A percentile compares a stretch with the other conserved stretches of the same genome.
Conservation (phyloP, 2,329 filamentous ascomycete species). For the Paramyrothecium sp. region DNA sequence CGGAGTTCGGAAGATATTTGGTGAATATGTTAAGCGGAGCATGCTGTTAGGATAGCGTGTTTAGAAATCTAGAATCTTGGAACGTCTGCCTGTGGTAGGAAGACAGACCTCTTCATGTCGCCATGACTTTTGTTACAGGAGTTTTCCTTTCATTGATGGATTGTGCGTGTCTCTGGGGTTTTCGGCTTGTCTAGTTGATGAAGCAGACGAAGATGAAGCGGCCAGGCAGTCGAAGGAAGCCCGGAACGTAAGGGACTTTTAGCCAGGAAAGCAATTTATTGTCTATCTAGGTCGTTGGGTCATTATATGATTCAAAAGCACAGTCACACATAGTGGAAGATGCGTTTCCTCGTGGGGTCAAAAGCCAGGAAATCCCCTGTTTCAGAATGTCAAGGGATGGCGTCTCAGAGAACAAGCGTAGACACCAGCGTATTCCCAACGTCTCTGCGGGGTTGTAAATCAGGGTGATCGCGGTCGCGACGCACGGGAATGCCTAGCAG, state of each 20-base stretch:
- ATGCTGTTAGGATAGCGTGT: not conserved
- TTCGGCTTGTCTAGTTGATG: not conserved
- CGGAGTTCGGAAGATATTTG: constrained; percentile 62
- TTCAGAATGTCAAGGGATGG: not conserved
- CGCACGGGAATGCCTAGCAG: too few relatives aligned
- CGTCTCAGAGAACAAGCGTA: not conserved
- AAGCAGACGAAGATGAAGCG: not conserved
- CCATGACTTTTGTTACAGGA: constrained; percentile 14
- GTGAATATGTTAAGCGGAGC: constrained; percentile 33
- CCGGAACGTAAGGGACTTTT: not conserved
- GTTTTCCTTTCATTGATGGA: not conserved
- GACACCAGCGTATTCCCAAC: too few relatives aligned
- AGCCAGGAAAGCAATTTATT: not conserved
- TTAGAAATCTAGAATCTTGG: constrained; percentile 15
- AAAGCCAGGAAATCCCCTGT: not conserved
- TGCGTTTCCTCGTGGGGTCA: too few relatives aligned
- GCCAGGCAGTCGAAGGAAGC: too few relatives aligned
- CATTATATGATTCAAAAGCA: not conserved
- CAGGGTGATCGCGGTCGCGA: too few relatives aligned
- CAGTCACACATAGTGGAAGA: too few relatives aligned
- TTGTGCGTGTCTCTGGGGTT: not conserved
- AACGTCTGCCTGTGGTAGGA: constrained; percentile 10
- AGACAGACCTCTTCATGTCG: constrained; percentile 17
- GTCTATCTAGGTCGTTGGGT: not conserved
- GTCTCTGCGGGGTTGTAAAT: too few relatives aligned